Evolutionary conservation across 345 rosid genomes (phyloP).

Genomic region (Ricinus communis): DNA sequence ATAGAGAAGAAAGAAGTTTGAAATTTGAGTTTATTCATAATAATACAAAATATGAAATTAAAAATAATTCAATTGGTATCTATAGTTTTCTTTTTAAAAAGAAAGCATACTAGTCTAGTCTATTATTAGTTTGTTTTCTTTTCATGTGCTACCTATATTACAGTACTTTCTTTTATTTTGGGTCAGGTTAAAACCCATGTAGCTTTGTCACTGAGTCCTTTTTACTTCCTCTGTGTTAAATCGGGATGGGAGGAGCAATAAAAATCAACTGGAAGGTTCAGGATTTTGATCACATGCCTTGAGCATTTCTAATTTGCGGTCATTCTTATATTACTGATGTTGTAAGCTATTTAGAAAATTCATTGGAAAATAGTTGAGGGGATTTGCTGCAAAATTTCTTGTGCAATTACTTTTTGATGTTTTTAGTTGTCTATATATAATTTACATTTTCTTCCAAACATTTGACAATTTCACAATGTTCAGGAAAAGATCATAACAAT

Average conservation of each 20-base stretch:
- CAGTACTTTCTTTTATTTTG: too few species aligned
- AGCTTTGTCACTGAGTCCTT: too few species aligned
- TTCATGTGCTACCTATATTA: too few species aligned
- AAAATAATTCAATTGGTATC: too few species aligned
- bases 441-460: constrained; percentile 11
- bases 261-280: background rate
- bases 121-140: too few species aligned
- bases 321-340: background rate
- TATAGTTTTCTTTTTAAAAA: too few species aligned
- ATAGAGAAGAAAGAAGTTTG: too few species aligned
- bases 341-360: background rate
- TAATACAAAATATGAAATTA: too few species aligned
- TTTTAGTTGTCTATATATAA: constrained; percentile 2
- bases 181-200: too few species aligned
- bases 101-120: too few species aligned
- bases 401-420: constrained; percentile 5
- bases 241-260: background rate
- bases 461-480: constrained; percentile 16
- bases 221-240: too few species aligned
- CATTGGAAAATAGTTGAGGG: background rate
- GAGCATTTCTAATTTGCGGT: background rate
- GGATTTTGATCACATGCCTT: background rate
- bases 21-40: too few species aligned
- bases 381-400: background rate
- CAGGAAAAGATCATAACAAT: constrained; percentile 69